These are phyloP conservation scores for Leptographium wingfieldii DNA, from an alignment of 2,329 filamentous ascomycete genomes.

Conservation along the genomic window DNA sequence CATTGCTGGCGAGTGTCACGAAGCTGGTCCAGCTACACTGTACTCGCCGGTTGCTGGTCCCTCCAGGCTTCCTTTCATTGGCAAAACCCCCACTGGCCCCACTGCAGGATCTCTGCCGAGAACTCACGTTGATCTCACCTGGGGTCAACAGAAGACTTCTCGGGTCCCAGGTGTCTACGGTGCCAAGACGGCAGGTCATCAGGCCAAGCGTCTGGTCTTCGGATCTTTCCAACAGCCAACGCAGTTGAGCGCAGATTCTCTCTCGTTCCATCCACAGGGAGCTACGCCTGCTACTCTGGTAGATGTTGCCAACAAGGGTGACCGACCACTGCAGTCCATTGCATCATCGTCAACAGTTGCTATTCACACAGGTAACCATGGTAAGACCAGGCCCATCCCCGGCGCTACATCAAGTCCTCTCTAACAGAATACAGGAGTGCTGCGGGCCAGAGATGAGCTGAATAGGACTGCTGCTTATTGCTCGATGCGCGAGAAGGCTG, in stretches of 20 bases:
- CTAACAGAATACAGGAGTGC: neutral
- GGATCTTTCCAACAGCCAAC: neutral
- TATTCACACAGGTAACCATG: neutral
- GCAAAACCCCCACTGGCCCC: neutral
- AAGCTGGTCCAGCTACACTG: neutral
- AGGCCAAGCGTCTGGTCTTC: neutral
- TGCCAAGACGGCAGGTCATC: neutral
- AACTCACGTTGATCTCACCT: too few species aligned
- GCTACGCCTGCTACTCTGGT: neutral
- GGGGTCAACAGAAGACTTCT: too few species aligned
- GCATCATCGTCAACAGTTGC: neutral
- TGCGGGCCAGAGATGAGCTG: neutral
- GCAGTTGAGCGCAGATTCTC: neutral
- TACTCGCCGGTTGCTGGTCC: neutral
- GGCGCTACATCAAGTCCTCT: neutral
- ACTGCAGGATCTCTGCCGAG: neutral
- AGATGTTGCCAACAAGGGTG: neutral
- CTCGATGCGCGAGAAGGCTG: neutral
- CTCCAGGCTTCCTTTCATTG: neutral
- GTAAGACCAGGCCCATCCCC: too few species aligned
- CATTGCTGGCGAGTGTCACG: neutral
- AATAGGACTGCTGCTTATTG: neutral
- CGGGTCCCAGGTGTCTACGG: neutral
- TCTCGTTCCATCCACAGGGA: neutral
- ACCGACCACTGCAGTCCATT: neutral